Base-by-base conservation (phyloP, 805 yeast genomes). In the Hanseniaspora nectarophila region DNA sequence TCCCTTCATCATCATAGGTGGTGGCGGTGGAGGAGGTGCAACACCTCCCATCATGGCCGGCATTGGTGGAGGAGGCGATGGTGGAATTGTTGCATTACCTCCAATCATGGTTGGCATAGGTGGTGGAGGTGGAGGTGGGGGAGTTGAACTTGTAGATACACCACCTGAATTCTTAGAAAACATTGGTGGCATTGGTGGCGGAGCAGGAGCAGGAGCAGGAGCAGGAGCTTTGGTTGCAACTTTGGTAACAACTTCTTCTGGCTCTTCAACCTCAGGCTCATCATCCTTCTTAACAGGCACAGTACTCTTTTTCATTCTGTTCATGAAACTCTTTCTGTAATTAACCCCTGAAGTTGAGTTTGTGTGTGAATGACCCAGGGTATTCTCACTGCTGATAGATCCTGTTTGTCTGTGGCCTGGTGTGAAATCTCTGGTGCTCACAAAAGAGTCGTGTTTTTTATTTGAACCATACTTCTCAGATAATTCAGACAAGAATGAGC, bases 11-110 rank as follows among this genome's bases (percentile, higher is more conserved):
- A 69, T 67, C 12, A 69, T 67, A 13, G 70, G 66, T 5, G 66
- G 65, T 9, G 68, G 67, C 7, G 73, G 70, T 3, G 72, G 69
- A 2, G 69, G 65, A 2, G 67, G 62, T 28, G 67, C 57, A n/a
- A 34, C 16, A 32, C 51, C 52, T 43, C 24, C 45, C 37, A 47
- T 5, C 5, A 23, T 10, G 12, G 61, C 59, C 12, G 61, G 58
- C 26, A 63, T 61, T 12, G 66, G 61, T 1, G 66, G 63, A 12
- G 67, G 66, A 1, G 65, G 65, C 10, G 63, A 63, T 7, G 61
- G 63, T 5, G 63, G 24, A 5, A 44, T 13, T 8, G 55, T 29
- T 9, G 37, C 32, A 12, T 43, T 44, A 15, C 37, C 34, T n/a
- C 28, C 46, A 3, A 59, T 46, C 16, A 13, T 37, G 16, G 15